phyloP scores from a whole-genome alignment of 345 rosid genomes.

The Gossypium mustelinum region DNA sequence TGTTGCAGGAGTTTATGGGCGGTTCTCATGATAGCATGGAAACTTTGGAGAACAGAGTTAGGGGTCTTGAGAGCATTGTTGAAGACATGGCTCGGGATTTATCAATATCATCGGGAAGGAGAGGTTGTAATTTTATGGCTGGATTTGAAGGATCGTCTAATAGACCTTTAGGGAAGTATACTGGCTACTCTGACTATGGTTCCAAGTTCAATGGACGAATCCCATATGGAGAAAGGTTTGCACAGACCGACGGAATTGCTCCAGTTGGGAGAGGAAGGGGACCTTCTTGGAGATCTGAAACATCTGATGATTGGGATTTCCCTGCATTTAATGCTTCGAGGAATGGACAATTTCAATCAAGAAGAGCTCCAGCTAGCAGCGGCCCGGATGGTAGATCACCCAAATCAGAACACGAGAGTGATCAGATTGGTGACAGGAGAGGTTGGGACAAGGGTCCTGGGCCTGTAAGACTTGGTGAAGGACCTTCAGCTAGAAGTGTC shows the following conservation, averaged over 20 bases:
- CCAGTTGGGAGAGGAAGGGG: constrained; percentile 70
- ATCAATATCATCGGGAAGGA: constrained; percentile 73
- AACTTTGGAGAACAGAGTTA: constrained; percentile 87
- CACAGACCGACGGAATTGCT: constrained; percentile 63
- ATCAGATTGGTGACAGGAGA: constrained; percentile 69
- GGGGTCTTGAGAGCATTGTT: constrained; percentile 95
- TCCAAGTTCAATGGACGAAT: constrained; percentile 62
- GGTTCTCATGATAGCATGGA: constrained; percentile 96
- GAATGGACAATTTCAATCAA: constrained; percentile 57
- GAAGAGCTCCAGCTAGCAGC: constrained; percentile 57
- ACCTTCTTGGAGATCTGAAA: constrained; percentile 68
- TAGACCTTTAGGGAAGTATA: constrained; percentile 61
- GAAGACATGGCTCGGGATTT: constrained; percentile 94
- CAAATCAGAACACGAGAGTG: constrained; percentile 68
- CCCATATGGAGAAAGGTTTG: constrained; percentile 69
- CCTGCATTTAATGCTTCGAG: constrained; percentile 62
- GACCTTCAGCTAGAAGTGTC: constrained; percentile 98
- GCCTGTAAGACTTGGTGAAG: constrained; percentile 83
- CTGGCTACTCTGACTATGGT: constrained; percentile 63
- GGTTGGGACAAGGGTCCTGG: constrained; percentile 79
- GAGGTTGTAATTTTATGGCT: constrained; percentile 50
- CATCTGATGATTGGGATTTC: constrained; percentile 68
- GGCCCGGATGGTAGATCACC: constrained; percentile 52
- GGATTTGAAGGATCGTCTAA: constrained; percentile 64
- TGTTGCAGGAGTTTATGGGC: constrained; percentile 98